Base-by-base conservation (phyloP, 805 yeast species). In the Kluyveromyces wickerhamii region DNA sequence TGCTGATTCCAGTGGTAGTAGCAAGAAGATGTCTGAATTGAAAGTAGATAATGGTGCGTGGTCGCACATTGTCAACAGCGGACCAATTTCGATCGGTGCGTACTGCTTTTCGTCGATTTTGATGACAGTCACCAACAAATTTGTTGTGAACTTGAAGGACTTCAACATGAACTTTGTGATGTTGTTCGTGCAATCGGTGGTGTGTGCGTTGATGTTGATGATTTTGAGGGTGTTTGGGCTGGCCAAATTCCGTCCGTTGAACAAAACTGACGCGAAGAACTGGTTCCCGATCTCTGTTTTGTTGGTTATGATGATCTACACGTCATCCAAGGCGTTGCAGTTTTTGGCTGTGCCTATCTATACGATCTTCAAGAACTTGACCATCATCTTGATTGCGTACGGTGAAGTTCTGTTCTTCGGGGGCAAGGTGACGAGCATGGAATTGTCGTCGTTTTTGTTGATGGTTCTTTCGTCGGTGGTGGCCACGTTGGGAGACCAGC, bases 361-460 rank as follows among this genome's bases (percentile, higher is more conserved):
- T 72, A 92, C 98, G 45, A 89, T 92, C 51, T 92, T 92, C 80
- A 92, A 92, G 73, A 92, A 92, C 66, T 75, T 92, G 63, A 89
- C 98, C 42, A 92, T 92, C 57, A 89, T 92, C 47, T 68, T 92
- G 57, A 92, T 92, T 60, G 97, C 98, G 22, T 92, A 92, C 60
- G 97, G 97, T 67, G 98, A 92, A 66, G 96, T 89, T 22, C 51
- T 92, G 42, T 89, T 96, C 94, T 92, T 89, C 53, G 95, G 96
- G 42, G 96, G 96, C 45, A 64, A 69, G 42, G 96, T 89, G 50
- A 78, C 95, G 35, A 62, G 88, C 24, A 79, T 88, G 92, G 87
- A 94, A 30, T 67, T 92, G 45, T 79, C 86, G 27, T 82, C 97
- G 2, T 92, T 92, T 62, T 55, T 77, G 35, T 71, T 92, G 59